Conservation (phyloP, 2,329 filamentous ascomycete species). For the Colletotrichum lentis region DNA sequence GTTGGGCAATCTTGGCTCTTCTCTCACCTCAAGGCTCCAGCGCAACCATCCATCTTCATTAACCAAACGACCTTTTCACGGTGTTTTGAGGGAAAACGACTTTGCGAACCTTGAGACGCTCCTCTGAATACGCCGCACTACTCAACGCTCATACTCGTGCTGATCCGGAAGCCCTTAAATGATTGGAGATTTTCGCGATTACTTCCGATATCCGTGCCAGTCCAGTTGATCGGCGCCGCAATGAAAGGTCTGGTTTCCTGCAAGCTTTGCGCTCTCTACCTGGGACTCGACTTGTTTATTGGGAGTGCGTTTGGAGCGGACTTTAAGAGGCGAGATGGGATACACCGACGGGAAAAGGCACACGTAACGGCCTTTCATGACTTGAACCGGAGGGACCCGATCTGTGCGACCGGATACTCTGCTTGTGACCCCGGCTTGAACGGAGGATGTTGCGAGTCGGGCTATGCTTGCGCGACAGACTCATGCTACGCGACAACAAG, state of each 20-base stretch:
- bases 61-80: neutral
- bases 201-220: conserved; percentile 10
- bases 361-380: conserved; percentile 34
- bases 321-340: conserved; percentile 44
- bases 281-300: conserved; percentile 2
- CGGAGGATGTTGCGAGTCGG: conserved; percentile 59
- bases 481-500: conserved; percentile 59
- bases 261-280: conserved; percentile 20
- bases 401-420: conserved; percentile 42
- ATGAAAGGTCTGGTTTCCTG: conserved; percentile 16
- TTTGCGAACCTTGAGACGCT: neutral
- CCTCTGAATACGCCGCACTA: neutral
- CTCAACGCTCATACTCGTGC: conserved; percentile 1
- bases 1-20: conserved; percentile 30
- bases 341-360: conserved; percentile 46
- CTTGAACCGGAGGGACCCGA: conserved; percentile 37
- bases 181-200: conserved; percentile 7
- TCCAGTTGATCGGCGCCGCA: neutral
- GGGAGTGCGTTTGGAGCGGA: conserved; percentile 40
- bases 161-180: conserved; percentile 14
- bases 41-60: conserved; percentile 33
- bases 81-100: neutral
- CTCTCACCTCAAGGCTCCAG: conserved; percentile 22
- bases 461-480: conserved; percentile 57
- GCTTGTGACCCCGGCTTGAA: conserved; percentile 51